These are phyloP conservation scores for Plasmodium ovale DNA, from an alignment of 169 alveolate species.

Conservation along the genomic window DNA sequence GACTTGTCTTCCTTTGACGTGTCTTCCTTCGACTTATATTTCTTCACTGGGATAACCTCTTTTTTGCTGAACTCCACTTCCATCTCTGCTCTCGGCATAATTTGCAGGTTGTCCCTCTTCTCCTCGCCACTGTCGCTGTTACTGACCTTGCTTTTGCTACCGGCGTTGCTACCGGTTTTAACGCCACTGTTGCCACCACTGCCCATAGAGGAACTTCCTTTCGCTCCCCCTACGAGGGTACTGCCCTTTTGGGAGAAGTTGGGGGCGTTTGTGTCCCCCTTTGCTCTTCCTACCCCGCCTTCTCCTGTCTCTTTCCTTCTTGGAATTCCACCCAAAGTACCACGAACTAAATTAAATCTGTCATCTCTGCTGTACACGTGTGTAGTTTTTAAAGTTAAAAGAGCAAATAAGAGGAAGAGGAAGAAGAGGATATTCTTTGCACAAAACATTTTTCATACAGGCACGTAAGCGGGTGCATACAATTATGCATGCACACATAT, in stretches of 20 bases:
- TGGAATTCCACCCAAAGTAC: not conserved
- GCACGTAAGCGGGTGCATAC: not conserved
- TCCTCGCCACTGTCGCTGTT: not conserved
- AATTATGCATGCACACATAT: slow-evolving; percentile 2
- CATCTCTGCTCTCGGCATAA: not conserved
- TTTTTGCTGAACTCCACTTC: not conserved
- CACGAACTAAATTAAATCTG: too few species aligned
- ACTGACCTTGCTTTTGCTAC: not conserved
- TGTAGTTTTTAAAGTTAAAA: not conserved
- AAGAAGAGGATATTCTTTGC: not conserved
- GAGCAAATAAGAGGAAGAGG: not conserved
- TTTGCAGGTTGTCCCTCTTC: not conserved
- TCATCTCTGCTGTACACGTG: too few species aligned
- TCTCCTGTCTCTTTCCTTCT: not conserved
- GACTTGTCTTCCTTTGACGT: too few species aligned
- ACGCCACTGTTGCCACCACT: not conserved
- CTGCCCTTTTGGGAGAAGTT: too few species aligned
- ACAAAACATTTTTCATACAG: not conserved
- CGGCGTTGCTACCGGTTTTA: not conserved
- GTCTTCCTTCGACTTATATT: too few species aligned
- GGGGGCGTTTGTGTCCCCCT: too few species aligned
- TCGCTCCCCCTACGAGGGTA: too few species aligned
- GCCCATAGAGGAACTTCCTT: not conserved
- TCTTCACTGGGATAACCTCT: too few species aligned
- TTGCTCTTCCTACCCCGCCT: not conserved